phyloP scores from a whole-genome alignment of 2,329 filamentous ascomycete species.

The Apiospora saccharicola region DNA sequence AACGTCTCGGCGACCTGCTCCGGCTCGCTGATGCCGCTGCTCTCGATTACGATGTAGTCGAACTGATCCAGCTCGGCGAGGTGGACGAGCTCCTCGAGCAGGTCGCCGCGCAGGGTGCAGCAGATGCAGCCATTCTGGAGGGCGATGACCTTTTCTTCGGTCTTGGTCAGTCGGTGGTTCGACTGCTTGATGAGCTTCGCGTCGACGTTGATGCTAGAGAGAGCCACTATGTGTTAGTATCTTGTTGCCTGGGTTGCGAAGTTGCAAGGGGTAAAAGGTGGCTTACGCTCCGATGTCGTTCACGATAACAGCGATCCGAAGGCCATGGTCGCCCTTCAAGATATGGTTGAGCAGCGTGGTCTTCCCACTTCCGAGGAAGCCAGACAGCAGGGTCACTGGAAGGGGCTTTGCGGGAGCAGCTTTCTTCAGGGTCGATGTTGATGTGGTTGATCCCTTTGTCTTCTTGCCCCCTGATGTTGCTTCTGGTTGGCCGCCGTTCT shows the following conservation, averaged over 20 bases:
- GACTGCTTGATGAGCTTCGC: slow-evolving; percentile 65
- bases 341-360: slow-evolving; percentile 76
- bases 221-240: background rate
- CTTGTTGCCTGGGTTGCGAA: background rate
- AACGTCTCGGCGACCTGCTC: slow-evolving; percentile 78
- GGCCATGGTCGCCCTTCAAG: slow-evolving; percentile 69
- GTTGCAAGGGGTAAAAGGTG: background rate
- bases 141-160: slow-evolving; percentile 70
- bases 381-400: slow-evolving; percentile 28
- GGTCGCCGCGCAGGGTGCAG: slow-evolving; percentile 75
- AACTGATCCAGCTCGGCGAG: slow-evolving; percentile 69
- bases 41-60: slow-evolving; percentile 77
- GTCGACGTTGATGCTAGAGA: slow-evolving; percentile 67
- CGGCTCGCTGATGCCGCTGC: slow-evolving; percentile 75
- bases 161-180: slow-evolving; percentile 51
- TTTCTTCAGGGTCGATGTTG: background rate
- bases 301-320: slow-evolving; percentile 75
- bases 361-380: slow-evolving; percentile 56
- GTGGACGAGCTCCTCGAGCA: slow-evolving; percentile 73
- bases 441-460: background rate
- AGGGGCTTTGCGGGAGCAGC: slow-evolving; percentile 7
- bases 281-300: slow-evolving; percentile 72
- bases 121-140: slow-evolving; percentile 80
- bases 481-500: background rate
- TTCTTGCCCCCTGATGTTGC: background rate